Conservation (phyloP, 768 basidiomycete genomes). For the Cubamyces sp. region DNA sequence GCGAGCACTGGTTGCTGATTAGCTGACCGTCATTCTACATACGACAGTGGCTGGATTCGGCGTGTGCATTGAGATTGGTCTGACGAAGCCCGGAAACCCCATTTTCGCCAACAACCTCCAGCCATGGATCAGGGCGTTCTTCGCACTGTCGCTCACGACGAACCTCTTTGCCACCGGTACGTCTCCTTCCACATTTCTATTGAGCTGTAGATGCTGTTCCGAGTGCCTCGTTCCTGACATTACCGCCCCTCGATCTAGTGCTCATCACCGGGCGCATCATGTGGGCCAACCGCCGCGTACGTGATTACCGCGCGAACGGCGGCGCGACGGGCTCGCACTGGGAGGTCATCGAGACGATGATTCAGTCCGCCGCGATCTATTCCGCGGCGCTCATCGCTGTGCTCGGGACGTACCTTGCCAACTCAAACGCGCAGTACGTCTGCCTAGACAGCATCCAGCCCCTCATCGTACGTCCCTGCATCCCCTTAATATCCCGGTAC, state of each 20-base stretch:
- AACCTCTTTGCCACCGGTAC: conserved; percentile 20
- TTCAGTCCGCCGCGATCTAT: conserved; percentile 24
- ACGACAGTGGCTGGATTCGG: conserved; percentile 5
- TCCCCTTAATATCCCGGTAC: too few relatives aligned
- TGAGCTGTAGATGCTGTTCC: too few relatives aligned
- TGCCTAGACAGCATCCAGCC: conserved; percentile 18
- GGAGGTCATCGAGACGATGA: conserved; percentile 18
- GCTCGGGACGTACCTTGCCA: conserved; percentile 11
- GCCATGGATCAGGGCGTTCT: conserved; percentile 24
- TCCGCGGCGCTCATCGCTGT: conserved; percentile 15
- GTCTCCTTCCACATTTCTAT: background rate
- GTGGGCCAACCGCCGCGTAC: conserved; percentile 1
- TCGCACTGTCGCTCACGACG: conserved; percentile 22
- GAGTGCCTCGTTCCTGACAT: too few relatives aligned
- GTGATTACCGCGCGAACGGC: conserved; percentile 4
- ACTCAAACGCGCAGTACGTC: conserved; percentile 19
- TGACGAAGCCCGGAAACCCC: conserved; percentile 2
- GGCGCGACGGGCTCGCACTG: conserved; percentile 2
- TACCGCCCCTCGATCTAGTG: background rate
- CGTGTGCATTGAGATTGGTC: conserved; percentile 12
- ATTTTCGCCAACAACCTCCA: conserved; percentile 20
- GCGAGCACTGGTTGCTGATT: too few relatives aligned
- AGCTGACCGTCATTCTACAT: too few relatives aligned
- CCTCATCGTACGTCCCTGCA: conserved; percentile 15
- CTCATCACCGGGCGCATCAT: conserved; percentile 15